These are phyloP conservation scores for Penicillium taxi DNA, from an alignment of 495 filamentous ascomycete genomes.

Conservation along the genomic window DNA sequence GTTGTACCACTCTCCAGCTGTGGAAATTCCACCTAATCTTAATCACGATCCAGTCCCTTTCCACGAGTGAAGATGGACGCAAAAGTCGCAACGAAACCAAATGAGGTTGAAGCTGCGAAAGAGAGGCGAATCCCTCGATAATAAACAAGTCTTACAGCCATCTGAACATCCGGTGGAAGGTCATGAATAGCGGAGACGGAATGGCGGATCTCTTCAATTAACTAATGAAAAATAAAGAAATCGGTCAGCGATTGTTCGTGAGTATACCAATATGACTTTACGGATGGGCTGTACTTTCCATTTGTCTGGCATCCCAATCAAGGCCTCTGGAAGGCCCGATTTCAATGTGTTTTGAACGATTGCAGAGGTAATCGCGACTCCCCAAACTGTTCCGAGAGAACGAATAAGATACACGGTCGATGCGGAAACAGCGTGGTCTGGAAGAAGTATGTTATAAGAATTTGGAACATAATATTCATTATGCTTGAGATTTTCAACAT, in stretches of 20 bases:
- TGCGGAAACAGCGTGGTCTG: slow-evolving; percentile 57
- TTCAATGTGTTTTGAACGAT: slow-evolving; percentile 58
- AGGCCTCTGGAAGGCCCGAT: slow-evolving; percentile 45
- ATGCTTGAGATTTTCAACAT: neutral
- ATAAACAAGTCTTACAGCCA: slow-evolving; percentile 51
- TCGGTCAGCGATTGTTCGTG: slow-evolving; percentile 10
- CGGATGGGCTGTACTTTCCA: slow-evolving; percentile 50
- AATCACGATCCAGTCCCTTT: slow-evolving; percentile 30
- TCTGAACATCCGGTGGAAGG: slow-evolving; percentile 51
- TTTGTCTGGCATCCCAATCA: slow-evolving; percentile 57
- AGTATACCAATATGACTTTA: neutral
- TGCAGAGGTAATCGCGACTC: slow-evolving; percentile 53
- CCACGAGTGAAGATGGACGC: slow-evolving; percentile 46
- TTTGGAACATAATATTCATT: neutral
- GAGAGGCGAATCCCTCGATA: slow-evolving; percentile 49
- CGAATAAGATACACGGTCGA: slow-evolving; percentile 58
- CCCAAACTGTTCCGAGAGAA: slow-evolving; percentile 56
- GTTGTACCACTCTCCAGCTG: neutral
- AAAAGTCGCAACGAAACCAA: slow-evolving; percentile 43
- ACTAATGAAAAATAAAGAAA: slow-evolving; percentile 23
- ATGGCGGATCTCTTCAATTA: slow-evolving; percentile 55
- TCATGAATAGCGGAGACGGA: slow-evolving; percentile 47
- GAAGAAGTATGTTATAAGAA: neutral
- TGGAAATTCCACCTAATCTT: neutral
- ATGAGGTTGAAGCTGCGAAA: slow-evolving; percentile 46